Percentiles rank a stretch among this genome's conserved stretches.
These are phyloP conservation scores for Trematosphaeria pertusa DNA, from an alignment of 2,329 filamentous ascomycete genomes.

Conservation along the genomic window DNA sequence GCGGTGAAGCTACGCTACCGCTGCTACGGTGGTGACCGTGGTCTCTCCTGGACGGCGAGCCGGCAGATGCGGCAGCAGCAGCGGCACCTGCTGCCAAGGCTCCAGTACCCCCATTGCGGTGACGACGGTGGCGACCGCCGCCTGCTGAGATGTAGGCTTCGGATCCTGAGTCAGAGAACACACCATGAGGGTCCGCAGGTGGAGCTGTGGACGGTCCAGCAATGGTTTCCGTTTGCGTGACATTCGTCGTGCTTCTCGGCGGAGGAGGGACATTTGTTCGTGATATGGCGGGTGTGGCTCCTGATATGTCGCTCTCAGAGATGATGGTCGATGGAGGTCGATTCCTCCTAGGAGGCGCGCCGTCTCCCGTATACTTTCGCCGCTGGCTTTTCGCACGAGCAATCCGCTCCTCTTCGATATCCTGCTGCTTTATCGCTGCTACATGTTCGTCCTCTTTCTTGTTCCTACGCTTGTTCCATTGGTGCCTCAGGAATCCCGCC, in stretches of 20 bases:
- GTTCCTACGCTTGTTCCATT: slow-evolving; percentile 60
- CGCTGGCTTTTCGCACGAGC: slow-evolving; percentile 60
- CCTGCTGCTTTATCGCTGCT: slow-evolving; percentile 58
- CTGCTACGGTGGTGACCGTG: slow-evolving; percentile 38
- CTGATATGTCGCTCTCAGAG: slow-evolving; percentile 51
- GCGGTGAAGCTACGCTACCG: slow-evolving; percentile 61
- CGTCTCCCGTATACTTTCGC: slow-evolving; percentile 75
- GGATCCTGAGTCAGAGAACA: slow-evolving; percentile 52
- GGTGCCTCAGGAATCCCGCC: slow-evolving; percentile 51
- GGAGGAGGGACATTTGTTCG: slow-evolving; percentile 43
- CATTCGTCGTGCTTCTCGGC: slow-evolving; percentile 28
- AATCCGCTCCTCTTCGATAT: slow-evolving; percentile 60
- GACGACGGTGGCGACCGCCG: slow-evolving; percentile 41
- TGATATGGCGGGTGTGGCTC: slow-evolving; percentile 54
- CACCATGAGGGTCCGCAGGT: slow-evolving; percentile 40
- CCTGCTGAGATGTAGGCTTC: slow-evolving; percentile 47
- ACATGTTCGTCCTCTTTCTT: slow-evolving; percentile 67
- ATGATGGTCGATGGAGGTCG: slow-evolving; percentile 50
- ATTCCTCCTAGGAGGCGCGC: slow-evolving; percentile 45
- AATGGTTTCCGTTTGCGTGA: slow-evolving; percentile 27
- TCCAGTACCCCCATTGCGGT: slow-evolving; percentile 33
- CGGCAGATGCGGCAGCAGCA: slow-evolving; percentile 30
- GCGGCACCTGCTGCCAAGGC: slow-evolving; percentile 33
- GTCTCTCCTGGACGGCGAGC: slow-evolving; percentile 38
- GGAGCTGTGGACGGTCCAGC: slow-evolving; percentile 41